Evolutionary conservation across 345 rosid species (phyloP).

Genomic region (Diplotaxis tenuifolia): DNA sequence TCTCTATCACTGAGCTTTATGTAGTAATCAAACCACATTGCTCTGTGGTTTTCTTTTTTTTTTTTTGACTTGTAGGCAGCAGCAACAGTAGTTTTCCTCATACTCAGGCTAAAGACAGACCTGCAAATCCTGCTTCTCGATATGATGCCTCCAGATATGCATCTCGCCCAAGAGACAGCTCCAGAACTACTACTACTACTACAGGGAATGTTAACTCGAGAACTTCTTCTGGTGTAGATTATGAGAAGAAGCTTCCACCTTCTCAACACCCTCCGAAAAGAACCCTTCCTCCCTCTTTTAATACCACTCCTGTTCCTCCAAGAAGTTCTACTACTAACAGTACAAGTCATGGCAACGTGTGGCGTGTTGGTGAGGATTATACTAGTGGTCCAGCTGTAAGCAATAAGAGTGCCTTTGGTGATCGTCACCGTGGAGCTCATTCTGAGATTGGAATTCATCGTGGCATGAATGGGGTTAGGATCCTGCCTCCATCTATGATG

Average conservation of each 20-base stretch:
- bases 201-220: constrained; percentile 49
- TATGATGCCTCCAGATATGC: constrained; percentile 25
- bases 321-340: constrained; percentile 32
- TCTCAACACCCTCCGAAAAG: constrained; percentile 67
- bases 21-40: not conserved
- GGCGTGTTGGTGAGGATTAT: constrained; percentile 38
- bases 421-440: constrained; percentile 39
- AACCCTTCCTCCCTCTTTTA: constrained; percentile 61
- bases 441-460: constrained; percentile 48
- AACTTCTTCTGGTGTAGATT: constrained; percentile 44
- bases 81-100: not conserved
- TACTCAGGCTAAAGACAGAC: constrained; percentile 25
- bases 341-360: constrained; percentile 35
- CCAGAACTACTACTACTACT: constrained; percentile 23
- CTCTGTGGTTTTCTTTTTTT: not conserved
- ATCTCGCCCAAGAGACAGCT: constrained; percentile 36
- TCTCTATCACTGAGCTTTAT: not conserved
- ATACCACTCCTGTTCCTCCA: constrained; percentile 26
- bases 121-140: constrained; percentile 16
- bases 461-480: constrained; percentile 63
- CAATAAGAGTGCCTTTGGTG: constrained; percentile 39
- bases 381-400: constrained; percentile 32
- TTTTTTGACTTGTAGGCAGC: not conserved
- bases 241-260: constrained; percentile 46
- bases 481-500: constrained; percentile 58